Evolutionary conservation across 208 protist genomes (phyloP), one percentile per base, ranked within the genome.

Genomic region (Leptomonas seymouri): DNA sequence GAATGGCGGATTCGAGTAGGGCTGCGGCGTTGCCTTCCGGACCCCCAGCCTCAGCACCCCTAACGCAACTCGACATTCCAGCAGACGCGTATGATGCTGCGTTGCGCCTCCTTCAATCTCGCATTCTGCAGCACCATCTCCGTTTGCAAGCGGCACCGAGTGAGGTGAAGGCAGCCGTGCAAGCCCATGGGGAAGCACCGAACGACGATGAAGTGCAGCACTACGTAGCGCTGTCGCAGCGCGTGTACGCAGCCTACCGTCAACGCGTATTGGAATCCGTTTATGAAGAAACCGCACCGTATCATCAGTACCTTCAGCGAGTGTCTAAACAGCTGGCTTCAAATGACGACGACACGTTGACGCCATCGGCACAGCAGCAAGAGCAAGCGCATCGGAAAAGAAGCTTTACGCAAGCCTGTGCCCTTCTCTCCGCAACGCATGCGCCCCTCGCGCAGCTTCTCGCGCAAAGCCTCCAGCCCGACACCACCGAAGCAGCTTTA

Each of bases 61-160:
- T 0, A 0, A n/a, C 42, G 15, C 31, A 9, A 30, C 20, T 21
- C 4, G 41, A 57, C 20, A 28, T 62, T 20, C 76, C 72, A 5
- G 62, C 77, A 11, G 87, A 93, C n/a, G 75, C 83, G 61, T 93
- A 80, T 55, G 84, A 93, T 50, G 74, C 79, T 0, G 68, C 74
- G 8, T 53, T 93, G 54, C 79, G 75, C 21, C 67, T 82, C 14
- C 78, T 88, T 56, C 86, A 91, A 48, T 41, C 78, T 16, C 65
- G 68, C 50, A 70, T 85, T 48, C 23, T 78, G 28, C 59, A 50
- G 41, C 55, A 63, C 16, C 23, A 8, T 16, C 23, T 58, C 5
- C 23, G 53, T 62, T 31, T 20, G 28, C 48, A 56, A 3, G 23
- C 58, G 15, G 46, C 0, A 58, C 41, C 18, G 34, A 15, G 23